These are phyloP conservation scores for Leucocoprinus sp. DNA, from an alignment of 768 basidiomycete species.

Conservation along the genomic window DNA sequence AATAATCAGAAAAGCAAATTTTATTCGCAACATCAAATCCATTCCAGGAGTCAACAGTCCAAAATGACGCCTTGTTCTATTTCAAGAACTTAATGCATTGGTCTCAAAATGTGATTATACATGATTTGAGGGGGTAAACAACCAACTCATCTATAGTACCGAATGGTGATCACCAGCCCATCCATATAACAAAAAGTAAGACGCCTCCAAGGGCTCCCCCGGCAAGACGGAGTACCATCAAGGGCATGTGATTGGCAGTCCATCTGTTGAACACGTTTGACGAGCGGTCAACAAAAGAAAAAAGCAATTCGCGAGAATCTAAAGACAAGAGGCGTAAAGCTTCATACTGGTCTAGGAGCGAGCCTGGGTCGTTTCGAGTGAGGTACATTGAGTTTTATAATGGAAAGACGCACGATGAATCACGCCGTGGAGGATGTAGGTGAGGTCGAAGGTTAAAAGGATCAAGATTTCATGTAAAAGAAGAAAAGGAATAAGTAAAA, in stretches of 20 bases:
- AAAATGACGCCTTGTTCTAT: too few relatives aligned
- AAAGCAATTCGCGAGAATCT: slow-evolving; percentile 28
- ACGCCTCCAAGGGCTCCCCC: slow-evolving; percentile 23
- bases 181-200: slow-evolving; percentile 24
- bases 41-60: too few relatives aligned
- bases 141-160: not conserved
- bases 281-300: slow-evolving; percentile 28
- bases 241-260: slow-evolving; percentile 26
- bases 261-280: slow-evolving; percentile 30
- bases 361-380: slow-evolving; percentile 15
- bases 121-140: not conserved
- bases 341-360: slow-evolving; percentile 25
- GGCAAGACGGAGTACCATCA: slow-evolving; percentile 26
- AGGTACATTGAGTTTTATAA: not conserved
- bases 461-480: slow-evolving; percentile 13
- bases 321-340: slow-evolving; percentile 24
- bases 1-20: too few relatives aligned
- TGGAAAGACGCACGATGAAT: slow-evolving; percentile 20
- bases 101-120: slow-evolving; percentile 6
- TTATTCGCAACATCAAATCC: too few relatives aligned
- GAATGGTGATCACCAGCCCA: slow-evolving; percentile 16
- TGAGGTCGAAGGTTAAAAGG: slow-evolving; percentile 19
- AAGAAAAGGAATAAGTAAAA: slow-evolving; percentile 20
- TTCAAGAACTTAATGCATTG: not conserved
- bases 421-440: slow-evolving; percentile 29